Conservation (phyloP, 169 alveolate genomes). For the Plasmodium chabaudi region DNA sequence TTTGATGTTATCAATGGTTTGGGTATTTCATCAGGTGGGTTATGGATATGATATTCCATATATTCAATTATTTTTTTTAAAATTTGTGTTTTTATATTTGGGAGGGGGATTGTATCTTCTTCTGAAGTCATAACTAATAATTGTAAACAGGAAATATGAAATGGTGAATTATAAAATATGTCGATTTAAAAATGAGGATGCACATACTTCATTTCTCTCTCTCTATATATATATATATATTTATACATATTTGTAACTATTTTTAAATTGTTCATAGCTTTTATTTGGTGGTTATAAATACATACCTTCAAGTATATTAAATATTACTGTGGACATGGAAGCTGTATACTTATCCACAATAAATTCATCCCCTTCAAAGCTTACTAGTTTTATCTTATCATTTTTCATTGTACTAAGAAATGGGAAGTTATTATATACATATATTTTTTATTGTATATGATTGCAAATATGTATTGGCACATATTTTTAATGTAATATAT, state of each 20-base stretch:
- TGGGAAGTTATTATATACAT: background rate
- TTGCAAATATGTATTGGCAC: background rate
- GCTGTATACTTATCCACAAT: conserved; percentile 93
- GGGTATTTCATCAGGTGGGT: conserved; percentile 95
- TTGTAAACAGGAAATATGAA: conserved; percentile 82
- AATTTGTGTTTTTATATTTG: conserved; percentile 90
- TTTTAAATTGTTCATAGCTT: background rate
- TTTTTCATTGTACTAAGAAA: conserved; percentile 41
- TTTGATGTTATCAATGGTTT: conserved; percentile 93
- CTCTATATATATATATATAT: background rate
- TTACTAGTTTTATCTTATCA: conserved; percentile 87
- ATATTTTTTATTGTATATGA: background rate
- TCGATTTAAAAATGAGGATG: background rate
- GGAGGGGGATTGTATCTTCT: conserved; percentile 95
- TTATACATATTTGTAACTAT: background rate
- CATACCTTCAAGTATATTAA: conserved; percentile 92
- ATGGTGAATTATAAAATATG: background rate
- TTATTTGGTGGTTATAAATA: background rate
- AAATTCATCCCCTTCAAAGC: conserved; percentile 92
- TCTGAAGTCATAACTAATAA: conserved; percentile 59
- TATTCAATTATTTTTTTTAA: conserved; percentile 93
- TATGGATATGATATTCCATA: conserved; percentile 92
- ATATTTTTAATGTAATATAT: background rate
- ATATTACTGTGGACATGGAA: conserved; percentile 89
- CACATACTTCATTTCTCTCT: background rate